Conservation (phyloP, 768 basidiomycete genomes). For the Hortiboletus campestris region DNA sequence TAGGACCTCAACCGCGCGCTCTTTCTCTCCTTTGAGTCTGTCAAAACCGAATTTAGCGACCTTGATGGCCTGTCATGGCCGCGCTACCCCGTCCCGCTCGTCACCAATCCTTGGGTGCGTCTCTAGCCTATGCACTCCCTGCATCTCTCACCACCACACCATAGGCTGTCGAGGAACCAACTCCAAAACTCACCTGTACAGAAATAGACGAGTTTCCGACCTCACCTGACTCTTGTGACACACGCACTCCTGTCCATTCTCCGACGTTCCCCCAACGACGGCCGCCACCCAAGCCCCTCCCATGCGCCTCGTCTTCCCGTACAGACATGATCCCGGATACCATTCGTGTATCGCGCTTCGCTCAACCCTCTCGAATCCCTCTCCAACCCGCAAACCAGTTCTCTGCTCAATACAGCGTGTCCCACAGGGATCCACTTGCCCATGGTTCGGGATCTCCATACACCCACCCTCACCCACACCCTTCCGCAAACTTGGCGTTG, state of each 20-base stretch:
- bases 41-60: slow-evolving; percentile 62
- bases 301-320: slow-evolving; percentile 37
- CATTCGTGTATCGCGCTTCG: slow-evolving; percentile 35
- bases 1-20: slow-evolving; percentile 34
- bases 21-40: slow-evolving; percentile 45
- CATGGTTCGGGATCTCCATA: slow-evolving; percentile 7
- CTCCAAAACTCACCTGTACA: slow-evolving; percentile 23
- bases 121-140: not conserved
- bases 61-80: slow-evolving; percentile 59
- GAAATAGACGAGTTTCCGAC: slow-evolving; percentile 20
- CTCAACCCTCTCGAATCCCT: slow-evolving; percentile 20
- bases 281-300: slow-evolving; percentile 1
- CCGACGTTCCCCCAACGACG: not conserved
- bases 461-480: not conserved
- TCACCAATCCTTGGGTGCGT: slow-evolving; percentile 28
- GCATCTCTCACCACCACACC: not conserved
- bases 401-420: slow-evolving; percentile 1
- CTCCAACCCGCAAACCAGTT: slow-evolving; percentile 28
- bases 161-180: slow-evolving; percentile 29
- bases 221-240: slow-evolving; percentile 8
- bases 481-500: slow-evolving; percentile 13
- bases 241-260: slow-evolving; percentile 8
- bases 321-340: slow-evolving; percentile 40
- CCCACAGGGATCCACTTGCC: slow-evolving; percentile 11
- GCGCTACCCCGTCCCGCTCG: slow-evolving; percentile 33